Conservation (phyloP, 2,329 filamentous ascomycete genomes). For the Falciphora oryzae region DNA sequence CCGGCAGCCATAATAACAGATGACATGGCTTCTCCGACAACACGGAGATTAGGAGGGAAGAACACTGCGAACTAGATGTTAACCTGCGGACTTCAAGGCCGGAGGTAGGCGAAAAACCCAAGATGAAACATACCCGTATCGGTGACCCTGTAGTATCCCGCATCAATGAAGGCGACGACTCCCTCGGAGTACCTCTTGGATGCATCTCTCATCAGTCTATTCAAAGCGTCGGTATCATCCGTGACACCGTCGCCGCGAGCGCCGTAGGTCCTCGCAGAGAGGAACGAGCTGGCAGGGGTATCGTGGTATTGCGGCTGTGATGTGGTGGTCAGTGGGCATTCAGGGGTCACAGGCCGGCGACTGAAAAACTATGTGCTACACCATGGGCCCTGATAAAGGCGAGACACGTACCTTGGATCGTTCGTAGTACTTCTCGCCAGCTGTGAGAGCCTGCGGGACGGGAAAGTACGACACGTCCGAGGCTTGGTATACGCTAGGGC, state of each 20-base stretch:
- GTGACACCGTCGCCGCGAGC: conserved; percentile 45
- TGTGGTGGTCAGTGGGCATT: not conserved
- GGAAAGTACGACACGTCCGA: conserved; percentile 20
- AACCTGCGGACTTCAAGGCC: not conserved
- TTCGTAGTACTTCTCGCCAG: conserved; percentile 45
- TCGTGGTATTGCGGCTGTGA: conserved; percentile 58
- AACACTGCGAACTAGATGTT: conserved; percentile 33
- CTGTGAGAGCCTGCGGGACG: conserved; percentile 38
- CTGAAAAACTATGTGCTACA: not conserved
- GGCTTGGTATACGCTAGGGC: conserved; percentile 43
- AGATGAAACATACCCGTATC: conserved; percentile 19
- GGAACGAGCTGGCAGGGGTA: conserved; percentile 49
- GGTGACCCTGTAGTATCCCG: conserved; percentile 56
- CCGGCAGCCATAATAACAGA: conserved; percentile 51
- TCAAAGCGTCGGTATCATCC: conserved; percentile 53
- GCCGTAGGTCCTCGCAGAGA: conserved; percentile 23
- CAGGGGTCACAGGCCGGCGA: not conserved
- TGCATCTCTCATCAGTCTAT: conserved; percentile 1
- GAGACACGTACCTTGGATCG: conserved; percentile 46
- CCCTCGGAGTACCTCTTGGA: conserved; percentile 32
- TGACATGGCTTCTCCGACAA: conserved; percentile 53
- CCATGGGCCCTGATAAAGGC: too few species aligned
- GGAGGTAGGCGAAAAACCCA: not conserved
- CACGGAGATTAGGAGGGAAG: conserved; percentile 41
- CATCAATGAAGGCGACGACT: conserved; percentile 55